phyloP scores from a whole-genome alignment of 2,329 filamentous ascomycete genomes.

The Penicillium corylophilum region DNA sequence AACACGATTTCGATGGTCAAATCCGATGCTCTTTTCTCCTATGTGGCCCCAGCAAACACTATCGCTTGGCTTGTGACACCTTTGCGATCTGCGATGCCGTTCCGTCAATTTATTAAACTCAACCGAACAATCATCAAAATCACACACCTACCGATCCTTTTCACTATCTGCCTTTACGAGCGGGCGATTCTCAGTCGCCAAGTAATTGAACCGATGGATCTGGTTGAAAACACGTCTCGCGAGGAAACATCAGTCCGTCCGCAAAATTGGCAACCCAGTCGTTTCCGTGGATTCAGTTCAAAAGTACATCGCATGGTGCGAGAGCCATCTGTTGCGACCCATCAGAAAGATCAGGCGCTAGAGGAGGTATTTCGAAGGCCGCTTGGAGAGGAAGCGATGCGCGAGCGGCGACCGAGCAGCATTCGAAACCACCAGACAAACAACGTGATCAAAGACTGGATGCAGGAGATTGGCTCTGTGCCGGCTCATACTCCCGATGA shows the following conservation, averaged over 20 bases:
- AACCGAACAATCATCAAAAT: slow-evolving; percentile 90
- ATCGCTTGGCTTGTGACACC: slow-evolving; percentile 88
- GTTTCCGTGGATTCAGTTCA: slow-evolving; percentile 70
- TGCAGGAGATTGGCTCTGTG: slow-evolving; percentile 65
- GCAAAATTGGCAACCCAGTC: slow-evolving; percentile 57
- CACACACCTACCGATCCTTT: slow-evolving; percentile 84
- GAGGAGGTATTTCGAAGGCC: slow-evolving; percentile 85
- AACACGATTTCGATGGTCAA: slow-evolving; percentile 98
- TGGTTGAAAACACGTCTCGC: slow-evolving; percentile 69
- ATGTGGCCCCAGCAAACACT: slow-evolving; percentile 87
- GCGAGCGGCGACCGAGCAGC: slow-evolving; percentile 58
- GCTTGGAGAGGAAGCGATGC: slow-evolving; percentile 60
- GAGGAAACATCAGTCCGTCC: slow-evolving; percentile 53
- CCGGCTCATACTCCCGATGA: slow-evolving; percentile 59
- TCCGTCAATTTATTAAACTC: slow-evolving; percentile 76
- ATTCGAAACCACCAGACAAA: slow-evolving; percentile 69
- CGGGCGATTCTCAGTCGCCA: slow-evolving; percentile 71
- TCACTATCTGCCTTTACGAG: slow-evolving; percentile 85
- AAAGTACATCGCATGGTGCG: slow-evolving; percentile 61
- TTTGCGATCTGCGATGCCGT: slow-evolving; percentile 73
- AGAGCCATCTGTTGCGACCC: slow-evolving; percentile 84
- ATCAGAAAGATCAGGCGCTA: slow-evolving; percentile 82
- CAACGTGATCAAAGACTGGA: slow-evolving; percentile 85
- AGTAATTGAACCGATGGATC: slow-evolving; percentile 78
- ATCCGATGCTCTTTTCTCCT: slow-evolving; percentile 93